phyloP scores from a whole-genome alignment of 768 basidiomycete genomes.

The Leccinum ochraceum region DNA sequence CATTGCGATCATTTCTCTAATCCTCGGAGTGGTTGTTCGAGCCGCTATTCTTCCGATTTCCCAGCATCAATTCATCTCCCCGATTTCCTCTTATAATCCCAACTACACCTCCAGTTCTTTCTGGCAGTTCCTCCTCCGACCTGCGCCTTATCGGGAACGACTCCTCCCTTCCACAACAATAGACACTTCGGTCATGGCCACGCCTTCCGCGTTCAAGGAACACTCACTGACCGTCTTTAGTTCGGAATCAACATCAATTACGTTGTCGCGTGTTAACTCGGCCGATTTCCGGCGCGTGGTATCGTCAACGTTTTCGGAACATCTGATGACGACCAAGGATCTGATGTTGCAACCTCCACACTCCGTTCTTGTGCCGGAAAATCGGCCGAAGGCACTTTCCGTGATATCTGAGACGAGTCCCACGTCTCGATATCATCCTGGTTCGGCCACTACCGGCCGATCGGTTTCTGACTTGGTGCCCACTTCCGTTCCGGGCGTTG shows the following conservation, averaged over 20 bases:
- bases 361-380: constrained; percentile 25
- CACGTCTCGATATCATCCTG: constrained; percentile 10
- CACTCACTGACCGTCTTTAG: constrained; percentile 53
- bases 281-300: constrained; percentile 21
- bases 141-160: constrained; percentile 41
- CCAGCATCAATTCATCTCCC: constrained; percentile 23
- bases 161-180: constrained; percentile 30
- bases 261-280: constrained; percentile 27
- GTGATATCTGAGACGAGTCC: constrained; percentile 24
- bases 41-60: constrained; percentile 23
- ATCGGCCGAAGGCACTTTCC: constrained; percentile 32
- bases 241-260: constrained; percentile 42
- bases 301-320: constrained; percentile 30
- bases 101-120: constrained; percentile 33
- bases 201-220: constrained; percentile 48
- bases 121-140: constrained; percentile 46
- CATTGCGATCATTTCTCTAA: constrained; percentile 66
- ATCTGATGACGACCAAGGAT: constrained; percentile 33
- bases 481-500: constrained; percentile 47
- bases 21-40: constrained; percentile 53
- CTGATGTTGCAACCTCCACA: constrained; percentile 37
- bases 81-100: constrained; percentile 12
- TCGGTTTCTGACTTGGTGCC: constrained; percentile 31
- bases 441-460: constrained; percentile 17
- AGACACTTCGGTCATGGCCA: constrained; percentile 30